A percentile compares a stretch with the other conserved stretches of the same genome.
These are phyloP conservation scores for Hypomontagnella submonticulosa DNA, from an alignment of 495 filamentous ascomycete genomes.

Conservation along the genomic window DNA sequence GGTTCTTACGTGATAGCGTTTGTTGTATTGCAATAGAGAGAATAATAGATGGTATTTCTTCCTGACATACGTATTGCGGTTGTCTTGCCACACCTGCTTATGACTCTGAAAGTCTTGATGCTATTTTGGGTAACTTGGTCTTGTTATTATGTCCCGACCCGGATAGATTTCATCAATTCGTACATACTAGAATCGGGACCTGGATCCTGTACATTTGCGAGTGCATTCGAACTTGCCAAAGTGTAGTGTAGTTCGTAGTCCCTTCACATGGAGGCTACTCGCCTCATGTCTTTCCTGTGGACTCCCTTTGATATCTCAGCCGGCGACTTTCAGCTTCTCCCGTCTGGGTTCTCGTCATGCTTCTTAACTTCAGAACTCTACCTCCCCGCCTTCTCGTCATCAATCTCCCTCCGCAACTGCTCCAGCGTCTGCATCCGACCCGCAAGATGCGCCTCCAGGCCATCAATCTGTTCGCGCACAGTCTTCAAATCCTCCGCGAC, in stretches of 20 bases:
- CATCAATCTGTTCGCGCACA: slow-evolving; percentile 80
- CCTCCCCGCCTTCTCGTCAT: slow-evolving; percentile 68
- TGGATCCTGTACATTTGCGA: slow-evolving; percentile 15
- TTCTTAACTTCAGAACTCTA: slow-evolving; percentile 28
- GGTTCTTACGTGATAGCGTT: slow-evolving; percentile 23
- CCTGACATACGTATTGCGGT: neutral
- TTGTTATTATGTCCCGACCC: slow-evolving; percentile 10
- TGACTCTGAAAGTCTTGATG: too few relatives aligned
- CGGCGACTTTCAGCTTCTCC: too few relatives aligned
- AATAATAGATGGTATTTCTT: slow-evolving; percentile 17
- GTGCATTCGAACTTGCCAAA: slow-evolving; percentile 26
- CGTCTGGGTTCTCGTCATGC: too few relatives aligned
- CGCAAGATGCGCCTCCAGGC: slow-evolving; percentile 72
- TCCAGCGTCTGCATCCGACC: slow-evolving; percentile 67
- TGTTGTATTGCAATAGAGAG: slow-evolving; percentile 4
- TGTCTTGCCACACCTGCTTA: neutral
- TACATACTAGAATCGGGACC: slow-evolving; percentile 1
- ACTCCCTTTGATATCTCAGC: too few relatives aligned
- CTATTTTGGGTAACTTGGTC: neutral
- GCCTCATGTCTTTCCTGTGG: too few relatives aligned
- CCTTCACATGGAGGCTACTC: too few relatives aligned
- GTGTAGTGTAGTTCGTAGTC: slow-evolving; percentile 4
- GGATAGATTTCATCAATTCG: slow-evolving; percentile 5
- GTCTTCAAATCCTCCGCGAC: slow-evolving; percentile 76
- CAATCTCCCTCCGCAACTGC: slow-evolving; percentile 68